These are phyloP conservation scores for Cairneyella variabilis DNA, from an alignment of 495 filamentous ascomycete genomes.

Conservation along the genomic window DNA sequence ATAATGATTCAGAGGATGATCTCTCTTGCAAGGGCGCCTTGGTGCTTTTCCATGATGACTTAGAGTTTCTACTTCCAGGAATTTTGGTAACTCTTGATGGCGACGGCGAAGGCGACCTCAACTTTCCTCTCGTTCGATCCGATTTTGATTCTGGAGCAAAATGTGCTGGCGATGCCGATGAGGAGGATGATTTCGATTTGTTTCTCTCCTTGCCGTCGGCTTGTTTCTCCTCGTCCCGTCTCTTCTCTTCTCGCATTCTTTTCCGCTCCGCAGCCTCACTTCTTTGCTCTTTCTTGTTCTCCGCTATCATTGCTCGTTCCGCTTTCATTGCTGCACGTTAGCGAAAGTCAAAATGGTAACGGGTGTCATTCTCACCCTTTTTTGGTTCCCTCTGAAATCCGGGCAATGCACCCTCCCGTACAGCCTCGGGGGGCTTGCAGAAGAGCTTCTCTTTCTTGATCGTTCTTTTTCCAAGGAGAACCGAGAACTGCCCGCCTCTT, in stretches of 20 bases:
- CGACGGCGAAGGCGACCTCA: neutral
- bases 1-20: constrained; percentile 5
- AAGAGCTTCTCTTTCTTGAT: constrained; percentile 3
- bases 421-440: neutral
- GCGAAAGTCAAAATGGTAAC: neutral
- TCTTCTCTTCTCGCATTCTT: neutral
- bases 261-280: neutral
- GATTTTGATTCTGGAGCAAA: constrained; percentile 3
- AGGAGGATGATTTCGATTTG: neutral
- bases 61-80: neutral
- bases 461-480: constrained; percentile 5
- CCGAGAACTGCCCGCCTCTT: neutral
- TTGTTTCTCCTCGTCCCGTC: too few relatives aligned
- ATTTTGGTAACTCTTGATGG: constrained; percentile 3
- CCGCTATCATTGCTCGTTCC: neutral
- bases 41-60: constrained; percentile 3
- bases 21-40: constrained; percentile 3
- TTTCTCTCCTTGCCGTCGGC: neutral
- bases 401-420: constrained; percentile 1
- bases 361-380: neutral
- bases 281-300: neutral
- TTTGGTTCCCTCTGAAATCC: constrained; percentile 3
- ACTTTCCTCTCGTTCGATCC: neutral
- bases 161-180: neutral
- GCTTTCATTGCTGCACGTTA: neutral